Percentiles rank a stretch among this genome's conserved stretches.
phyloP scores from a whole-genome alignment of 2,329 filamentous ascomycete genomes.

The Paracorniculantispora psalliotae region DNA sequence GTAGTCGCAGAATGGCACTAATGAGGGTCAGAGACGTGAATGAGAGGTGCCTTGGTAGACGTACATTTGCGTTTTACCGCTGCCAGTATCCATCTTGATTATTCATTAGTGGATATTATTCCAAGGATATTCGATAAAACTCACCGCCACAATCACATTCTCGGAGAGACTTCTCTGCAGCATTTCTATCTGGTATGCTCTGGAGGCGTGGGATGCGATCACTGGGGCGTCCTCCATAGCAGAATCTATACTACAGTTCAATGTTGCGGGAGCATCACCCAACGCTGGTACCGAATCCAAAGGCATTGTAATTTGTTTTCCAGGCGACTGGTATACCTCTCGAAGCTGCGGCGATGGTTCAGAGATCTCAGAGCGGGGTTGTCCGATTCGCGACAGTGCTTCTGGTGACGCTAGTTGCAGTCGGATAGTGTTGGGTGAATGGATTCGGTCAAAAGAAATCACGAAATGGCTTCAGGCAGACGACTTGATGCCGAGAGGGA shows the following conservation, averaged over 20 bases:
- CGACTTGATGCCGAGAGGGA: too few relatives aligned
- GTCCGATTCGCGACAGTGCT: too few relatives aligned
- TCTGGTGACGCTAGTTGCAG: too few relatives aligned
- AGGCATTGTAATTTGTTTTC: not conserved
- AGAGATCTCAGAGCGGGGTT: not conserved
- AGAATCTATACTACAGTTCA: not conserved
- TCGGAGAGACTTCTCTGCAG: slow-evolving; percentile 60
- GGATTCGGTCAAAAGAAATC: too few relatives aligned
- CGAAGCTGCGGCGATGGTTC: not conserved
- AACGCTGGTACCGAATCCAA: not conserved
- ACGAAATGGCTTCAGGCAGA: too few relatives aligned
- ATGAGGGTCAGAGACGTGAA: slow-evolving; percentile 17
- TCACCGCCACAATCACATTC: slow-evolving; percentile 68
- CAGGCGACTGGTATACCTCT: not conserved
- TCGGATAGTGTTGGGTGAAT: too few relatives aligned
- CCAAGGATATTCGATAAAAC: slow-evolving; percentile 18
- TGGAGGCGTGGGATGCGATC: slow-evolving; percentile 34
- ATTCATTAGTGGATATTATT: not conserved
- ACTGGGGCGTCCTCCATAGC: slow-evolving; percentile 3
- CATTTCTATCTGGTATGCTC: slow-evolving; percentile 74
- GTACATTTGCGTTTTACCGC: slow-evolving; percentile 74
- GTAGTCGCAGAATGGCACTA: slow-evolving; percentile 65
- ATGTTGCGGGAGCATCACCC: not conserved
- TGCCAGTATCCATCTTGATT: slow-evolving; percentile 75
- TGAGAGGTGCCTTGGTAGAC: slow-evolving; percentile 17